Base-by-base conservation (phyloP, 306 rosid genomes). In the Prunus armeniaca region DNA sequence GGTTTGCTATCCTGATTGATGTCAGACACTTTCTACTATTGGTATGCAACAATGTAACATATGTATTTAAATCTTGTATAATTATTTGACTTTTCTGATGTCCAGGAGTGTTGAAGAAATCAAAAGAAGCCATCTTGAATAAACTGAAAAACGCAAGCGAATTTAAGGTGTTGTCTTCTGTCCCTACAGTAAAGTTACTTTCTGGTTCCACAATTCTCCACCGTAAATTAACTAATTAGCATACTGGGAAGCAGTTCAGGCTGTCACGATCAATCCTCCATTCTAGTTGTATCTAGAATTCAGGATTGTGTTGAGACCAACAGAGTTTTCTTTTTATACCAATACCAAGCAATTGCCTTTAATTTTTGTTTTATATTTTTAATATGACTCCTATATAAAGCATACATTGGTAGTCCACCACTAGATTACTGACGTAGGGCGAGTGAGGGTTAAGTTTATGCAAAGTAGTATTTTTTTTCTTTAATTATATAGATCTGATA, bases 51-150 rank as follows among this genome's bases (percentile, higher is more conserved):
- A 54, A 65, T 74, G 65, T 65, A 41, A 63, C 32, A 18, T 5
- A 19, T 50, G 41, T 28, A 25, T 38, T 38, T 47, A 14, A 9
- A 72, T 46, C 38, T 50, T 80, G 6, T 46, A 52, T 30, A 54
- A 71, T 71, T 78, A 41, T 30, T 52, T 56, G 22, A 65, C 41
- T 12, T 69, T 75, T 58, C 67, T 75, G 73, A 67, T 78, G 67
- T 80, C 20, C 72, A 93, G 98, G 98, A 58, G 94, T 90, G 72
- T 67, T 94, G 77, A 91, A 89, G 82, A 92, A 81, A 79, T 85
- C 93, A 55, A 82, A 84, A 85, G 84, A 76, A 49, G 83, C 78
- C 75, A 89, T 94, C 78, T 66, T 91, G 77, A 78, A 80, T 76
- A 82, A 82, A 78, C 65, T 94, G 84, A 80, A 78, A 82, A 81